Evolutionary conservation across 257 asterid genomes (phyloP).

Genomic region (Solanum virginianum): DNA sequence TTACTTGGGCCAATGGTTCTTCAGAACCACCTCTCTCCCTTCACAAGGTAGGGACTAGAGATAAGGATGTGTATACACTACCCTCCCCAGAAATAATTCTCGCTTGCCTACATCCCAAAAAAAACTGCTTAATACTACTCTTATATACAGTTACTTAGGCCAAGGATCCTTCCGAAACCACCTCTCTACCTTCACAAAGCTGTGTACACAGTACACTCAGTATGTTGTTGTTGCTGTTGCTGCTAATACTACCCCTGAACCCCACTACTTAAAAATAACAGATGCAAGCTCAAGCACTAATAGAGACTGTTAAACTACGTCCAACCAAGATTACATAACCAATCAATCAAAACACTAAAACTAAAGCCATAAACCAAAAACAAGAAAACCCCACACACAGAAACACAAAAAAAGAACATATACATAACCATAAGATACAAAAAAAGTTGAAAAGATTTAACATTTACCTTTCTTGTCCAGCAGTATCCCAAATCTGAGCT

Average conservation of each 20-base stretch:
- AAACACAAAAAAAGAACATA: background rate
- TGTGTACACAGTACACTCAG: background rate
- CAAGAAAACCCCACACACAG: background rate
- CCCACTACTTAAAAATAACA: background rate
- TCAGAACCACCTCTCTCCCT: background rate
- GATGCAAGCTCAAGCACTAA: background rate
- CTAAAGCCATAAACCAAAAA: background rate
- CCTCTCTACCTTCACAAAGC: background rate
- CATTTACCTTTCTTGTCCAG: conserved; percentile 62
- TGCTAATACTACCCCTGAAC: background rate
- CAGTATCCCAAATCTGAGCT: conserved; percentile 82
- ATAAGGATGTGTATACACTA: background rate
- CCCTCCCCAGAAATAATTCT: background rate
- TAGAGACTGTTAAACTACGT: background rate
- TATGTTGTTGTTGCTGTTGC: background rate
- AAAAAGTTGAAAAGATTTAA: background rate
- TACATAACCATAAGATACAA: background rate
- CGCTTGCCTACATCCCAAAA: background rate
- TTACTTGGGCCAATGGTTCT: background rate
- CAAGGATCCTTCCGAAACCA: background rate
- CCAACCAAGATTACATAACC: background rate
- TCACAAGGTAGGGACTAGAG: background rate
- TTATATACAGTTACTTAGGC: background rate
- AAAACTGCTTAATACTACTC: background rate
- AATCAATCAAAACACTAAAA: background rate